Conservation (phyloP, 2,329 filamentous ascomycete species). For the Claviceps capensis region DNA sequence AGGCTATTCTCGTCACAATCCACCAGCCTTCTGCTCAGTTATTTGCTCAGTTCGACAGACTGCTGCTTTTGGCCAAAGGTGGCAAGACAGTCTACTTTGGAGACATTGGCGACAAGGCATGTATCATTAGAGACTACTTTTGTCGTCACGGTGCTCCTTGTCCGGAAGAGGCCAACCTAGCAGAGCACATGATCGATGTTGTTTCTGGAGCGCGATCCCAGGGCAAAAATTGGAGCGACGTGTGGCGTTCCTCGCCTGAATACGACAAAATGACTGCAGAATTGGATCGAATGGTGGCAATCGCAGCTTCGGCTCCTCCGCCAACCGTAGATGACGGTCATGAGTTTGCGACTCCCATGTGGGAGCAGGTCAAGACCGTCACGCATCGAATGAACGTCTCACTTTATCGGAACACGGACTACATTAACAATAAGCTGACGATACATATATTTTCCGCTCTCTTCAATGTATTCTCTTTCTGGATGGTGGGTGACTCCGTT, state of each 20-base stretch:
- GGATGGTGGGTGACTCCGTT: conserved; percentile 39
- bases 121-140: conserved; percentile 49
- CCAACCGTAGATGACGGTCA: conserved; percentile 36
- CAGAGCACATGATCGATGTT: conserved; percentile 60
- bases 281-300: conserved; percentile 47
- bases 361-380: conserved; percentile 49
- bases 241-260: conserved; percentile 54
- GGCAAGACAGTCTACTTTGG: conserved; percentile 57
- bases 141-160: conserved; percentile 50
- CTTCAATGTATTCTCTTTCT: conserved; percentile 50
- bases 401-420: conserved; percentile 53
- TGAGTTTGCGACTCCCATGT: conserved; percentile 60
- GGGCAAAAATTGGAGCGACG: conserved; percentile 49
- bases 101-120: conserved; percentile 43
- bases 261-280: conserved; percentile 41
- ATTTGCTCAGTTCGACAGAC: conserved; percentile 52
- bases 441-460: conserved; percentile 41
- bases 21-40: conserved; percentile 56
- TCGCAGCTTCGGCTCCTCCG: conserved; percentile 32
- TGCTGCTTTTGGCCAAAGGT: conserved; percentile 50
- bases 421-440: conserved; percentile 49
- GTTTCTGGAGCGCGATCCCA: conserved; percentile 35
- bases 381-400: conserved; percentile 47
- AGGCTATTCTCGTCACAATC: conserved; percentile 56
- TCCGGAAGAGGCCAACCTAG: conserved; percentile 50